Evolutionary conservation across 495 filamentous ascomycete genomes (phyloP).

Genomic region (Aspergillus asperescens): DNA sequence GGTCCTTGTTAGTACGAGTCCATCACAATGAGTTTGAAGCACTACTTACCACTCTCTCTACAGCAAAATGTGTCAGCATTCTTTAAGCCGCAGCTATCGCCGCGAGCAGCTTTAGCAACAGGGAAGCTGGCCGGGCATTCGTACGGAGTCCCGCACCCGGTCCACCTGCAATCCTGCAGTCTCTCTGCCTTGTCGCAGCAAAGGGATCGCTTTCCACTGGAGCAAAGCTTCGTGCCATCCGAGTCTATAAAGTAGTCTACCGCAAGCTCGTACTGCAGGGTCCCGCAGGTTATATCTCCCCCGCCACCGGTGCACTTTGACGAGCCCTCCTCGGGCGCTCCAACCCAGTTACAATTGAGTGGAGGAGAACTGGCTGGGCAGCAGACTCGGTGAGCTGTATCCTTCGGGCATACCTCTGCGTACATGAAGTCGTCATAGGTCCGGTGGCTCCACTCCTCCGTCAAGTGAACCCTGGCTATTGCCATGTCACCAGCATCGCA

Average conservation of each 20-base stretch:
- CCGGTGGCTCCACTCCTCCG: too few relatives aligned
- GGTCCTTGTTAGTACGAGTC: too few relatives aligned
- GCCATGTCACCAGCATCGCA: background rate
- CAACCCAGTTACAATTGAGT: background rate
- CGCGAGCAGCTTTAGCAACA: too few relatives aligned
- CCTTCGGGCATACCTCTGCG: background rate
- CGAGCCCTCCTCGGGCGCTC: background rate
- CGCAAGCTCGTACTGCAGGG: background rate
- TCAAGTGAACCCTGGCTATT: background rate
- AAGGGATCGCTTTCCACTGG: background rate
- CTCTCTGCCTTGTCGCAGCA: background rate
- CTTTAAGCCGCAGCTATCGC: too few relatives aligned
- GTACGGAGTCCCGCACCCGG: too few relatives aligned
- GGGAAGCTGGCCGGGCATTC: too few relatives aligned
- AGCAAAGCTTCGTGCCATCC: background rate
- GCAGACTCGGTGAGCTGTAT: background rate
- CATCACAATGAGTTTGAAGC: too few relatives aligned
- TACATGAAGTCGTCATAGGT: too few relatives aligned
- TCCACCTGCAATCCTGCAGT: background rate
- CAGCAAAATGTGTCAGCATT: too few relatives aligned
- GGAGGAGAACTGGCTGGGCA: background rate
- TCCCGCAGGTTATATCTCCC: background rate
- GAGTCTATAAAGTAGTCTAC: background rate
- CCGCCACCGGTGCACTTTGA: constrained; percentile 1
- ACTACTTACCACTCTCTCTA: too few relatives aligned